phyloP scores from a whole-genome alignment of 1,284 basidiomycete genomes.

The Cryptococcus depauperatus region DNA sequence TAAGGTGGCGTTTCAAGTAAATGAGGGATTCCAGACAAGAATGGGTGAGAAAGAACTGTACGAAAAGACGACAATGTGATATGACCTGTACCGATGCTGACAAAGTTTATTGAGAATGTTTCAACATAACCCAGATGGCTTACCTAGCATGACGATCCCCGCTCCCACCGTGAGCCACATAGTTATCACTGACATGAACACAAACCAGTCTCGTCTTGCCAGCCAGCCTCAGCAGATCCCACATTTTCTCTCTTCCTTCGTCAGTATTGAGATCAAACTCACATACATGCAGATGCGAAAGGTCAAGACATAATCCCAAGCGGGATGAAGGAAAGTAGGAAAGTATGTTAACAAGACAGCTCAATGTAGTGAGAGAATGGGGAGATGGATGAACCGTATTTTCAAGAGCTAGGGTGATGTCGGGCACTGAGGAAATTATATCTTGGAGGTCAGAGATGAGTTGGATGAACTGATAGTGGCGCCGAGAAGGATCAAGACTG shows the following conservation, averaged over 20 bases:
- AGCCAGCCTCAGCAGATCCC: slow-evolving; percentile 4
- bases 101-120: neutral
- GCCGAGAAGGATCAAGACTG: neutral
- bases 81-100: slow-evolving; percentile 10
- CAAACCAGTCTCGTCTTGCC: slow-evolving; percentile 13
- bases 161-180: slow-evolving; percentile 8
- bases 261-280: slow-evolving; percentile 14
- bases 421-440: slow-evolving; percentile 1
- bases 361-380: slow-evolving; percentile 5
- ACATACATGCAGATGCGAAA: slow-evolving; percentile 16
- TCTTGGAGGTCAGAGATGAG: slow-evolving; percentile 6
- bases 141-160: slow-evolving; percentile 19
- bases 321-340: slow-evolving; percentile 1
- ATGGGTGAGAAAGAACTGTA: slow-evolving; percentile 12
- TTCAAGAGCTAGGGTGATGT: slow-evolving; percentile 11
- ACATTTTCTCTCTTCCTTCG: slow-evolving; percentile 8
- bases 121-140: slow-evolving; percentile 1
- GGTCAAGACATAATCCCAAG: slow-evolving; percentile 20
- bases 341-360: slow-evolving; percentile 2
- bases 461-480: neutral
- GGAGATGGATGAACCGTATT: slow-evolving; percentile 13
- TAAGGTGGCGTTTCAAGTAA: slow-evolving; percentile 18
- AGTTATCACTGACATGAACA: slow-evolving; percentile 17
- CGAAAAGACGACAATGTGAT: slow-evolving; percentile 15
- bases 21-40: slow-evolving; percentile 10